Evolutionary conservation across 2,329 filamentous ascomycete species (phyloP).

Genomic region (Aureobasidium vineae): DNA sequence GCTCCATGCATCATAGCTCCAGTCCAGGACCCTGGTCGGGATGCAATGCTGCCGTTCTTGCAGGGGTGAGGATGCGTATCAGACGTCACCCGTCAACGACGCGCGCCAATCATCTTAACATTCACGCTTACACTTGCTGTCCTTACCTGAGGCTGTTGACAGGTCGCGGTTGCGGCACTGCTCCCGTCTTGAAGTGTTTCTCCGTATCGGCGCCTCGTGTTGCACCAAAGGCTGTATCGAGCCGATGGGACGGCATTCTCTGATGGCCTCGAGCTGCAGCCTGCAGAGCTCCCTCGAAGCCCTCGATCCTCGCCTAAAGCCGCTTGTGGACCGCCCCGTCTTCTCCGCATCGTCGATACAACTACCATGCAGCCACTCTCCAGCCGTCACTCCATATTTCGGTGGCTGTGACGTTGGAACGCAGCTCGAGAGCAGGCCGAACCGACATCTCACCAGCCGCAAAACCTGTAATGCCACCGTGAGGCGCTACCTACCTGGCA

Average conservation of each 20-base stretch:
- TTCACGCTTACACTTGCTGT: constrained; percentile 19
- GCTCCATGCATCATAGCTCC: constrained; percentile 23
- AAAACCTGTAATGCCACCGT: constrained; percentile 26
- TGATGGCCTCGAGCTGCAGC: constrained; percentile 7
- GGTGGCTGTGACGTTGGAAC: constrained; percentile 25
- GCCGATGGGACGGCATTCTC: constrained; percentile 1
- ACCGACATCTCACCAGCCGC: constrained; percentile 25
- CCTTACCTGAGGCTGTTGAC: constrained; percentile 8
- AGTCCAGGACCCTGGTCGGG: constrained; percentile 11
- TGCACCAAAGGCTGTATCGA: constrained; percentile 9
- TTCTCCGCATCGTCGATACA: constrained; percentile 26
- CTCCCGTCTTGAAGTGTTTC: constrained; percentile 2
- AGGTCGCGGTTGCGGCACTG: constrained; percentile 19
- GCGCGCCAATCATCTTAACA: constrained; percentile 21
- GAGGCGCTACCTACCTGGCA: constrained; percentile 25
- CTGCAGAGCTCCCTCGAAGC: constrained; percentile 15
- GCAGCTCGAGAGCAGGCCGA: constrained; percentile 19
- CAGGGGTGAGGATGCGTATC: constrained; percentile 20
- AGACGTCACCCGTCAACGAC: constrained; percentile 18
- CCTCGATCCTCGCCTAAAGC: constrained; percentile 17
- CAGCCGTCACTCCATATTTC: constrained; percentile 19
- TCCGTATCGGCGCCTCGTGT: constrained; percentile 7
- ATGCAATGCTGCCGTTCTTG: constrained; percentile 21
- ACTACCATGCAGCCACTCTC: constrained; percentile 20
- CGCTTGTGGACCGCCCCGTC: constrained; percentile 13